Base-by-base conservation (phyloP, 805 yeast species). In the Saturnispora ahearnii region DNA sequence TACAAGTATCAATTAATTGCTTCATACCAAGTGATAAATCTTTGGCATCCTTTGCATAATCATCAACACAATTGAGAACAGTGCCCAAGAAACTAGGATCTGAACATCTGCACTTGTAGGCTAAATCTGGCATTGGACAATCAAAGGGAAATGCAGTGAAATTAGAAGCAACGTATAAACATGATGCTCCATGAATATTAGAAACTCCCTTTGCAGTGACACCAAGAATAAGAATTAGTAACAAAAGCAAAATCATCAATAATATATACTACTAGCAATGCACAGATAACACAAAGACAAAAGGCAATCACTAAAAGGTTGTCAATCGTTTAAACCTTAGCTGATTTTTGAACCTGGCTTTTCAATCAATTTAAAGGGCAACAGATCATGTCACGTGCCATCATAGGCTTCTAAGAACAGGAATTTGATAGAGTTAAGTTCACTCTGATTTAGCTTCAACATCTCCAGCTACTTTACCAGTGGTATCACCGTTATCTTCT, bases 111-210 rank as follows among this genome's bases (percentile, higher is more conserved):
- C 72, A 67, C 18, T 55, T 57, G 49, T 63, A 66, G 15, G 65
- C 62, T 22, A 68, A 51, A 51, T 69, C 73, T 1, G 63, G 63
- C 21, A 55, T 46, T 31, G 50, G 34, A 54, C 71, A 69, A 46
- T 65, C 60, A 48, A 67, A 66, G 22, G 69, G 69, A 44, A 59
- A 63, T 7, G 56, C 52, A 3, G 68, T 61, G 21, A 63, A 53
- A 46, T 68, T 67, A 46, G 62, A 64, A 11, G 69, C 66, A 13
- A 64, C 57, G 50, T 58, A 60, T 3, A 67, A 48, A 55, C 73
- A 70, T 4, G 73, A 59, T 4, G 71, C 71, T 12, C 72, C 73
- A 42, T 62, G 60, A 22, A 57, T 58, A 50, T 64, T 65, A 13
- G 68, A 59, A 9, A 67, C 58, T 7, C 71, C 70, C 38, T 59